Conservation (phyloP, 352 stramenopile genomes). For the Phytophthora melonis region DNA sequence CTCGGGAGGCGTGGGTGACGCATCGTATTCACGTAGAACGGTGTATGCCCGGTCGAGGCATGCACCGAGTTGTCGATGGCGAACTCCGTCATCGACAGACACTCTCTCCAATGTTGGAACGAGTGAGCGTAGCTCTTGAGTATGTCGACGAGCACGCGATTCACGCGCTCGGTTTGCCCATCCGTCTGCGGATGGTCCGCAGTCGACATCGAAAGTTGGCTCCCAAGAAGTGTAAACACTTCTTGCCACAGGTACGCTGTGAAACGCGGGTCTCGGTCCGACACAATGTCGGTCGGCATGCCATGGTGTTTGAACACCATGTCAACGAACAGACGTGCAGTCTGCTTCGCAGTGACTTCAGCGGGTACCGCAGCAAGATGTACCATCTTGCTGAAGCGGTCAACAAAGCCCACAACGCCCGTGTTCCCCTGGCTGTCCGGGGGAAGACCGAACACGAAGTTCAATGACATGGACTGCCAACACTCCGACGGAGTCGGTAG, state of each 20-base stretch:
- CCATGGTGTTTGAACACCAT: too few relatives aligned
- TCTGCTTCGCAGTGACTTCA: too few relatives aligned
- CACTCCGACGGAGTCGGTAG: too few relatives aligned
- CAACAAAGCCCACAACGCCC: too few relatives aligned
- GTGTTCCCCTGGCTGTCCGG: too few relatives aligned
- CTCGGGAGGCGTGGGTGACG: not conserved
- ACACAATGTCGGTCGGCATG: too few relatives aligned
- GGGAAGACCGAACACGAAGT: too few relatives aligned
- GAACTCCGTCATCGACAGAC: not conserved
- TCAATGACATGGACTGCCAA: too few relatives aligned
- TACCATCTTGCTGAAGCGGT: too few relatives aligned
- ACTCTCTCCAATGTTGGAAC: constrained; percentile 10
- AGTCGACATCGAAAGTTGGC: constrained; percentile 26
- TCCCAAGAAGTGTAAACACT: constrained; percentile 19
- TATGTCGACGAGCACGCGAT: constrained; percentile 22
- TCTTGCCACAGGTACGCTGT: not conserved
- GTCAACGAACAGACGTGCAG: too few relatives aligned
- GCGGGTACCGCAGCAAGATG: too few relatives aligned
- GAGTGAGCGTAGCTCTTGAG: constrained; percentile 33
- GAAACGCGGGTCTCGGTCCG: constrained; percentile 6
- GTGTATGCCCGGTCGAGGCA: not conserved
- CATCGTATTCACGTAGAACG: not conserved
- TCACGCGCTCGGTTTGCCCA: constrained; percentile 35
- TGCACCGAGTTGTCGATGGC: not conserved
- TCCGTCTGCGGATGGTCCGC: constrained; percentile 32